Base-by-base conservation (phyloP, 2,329 filamentous ascomycete species). In the Dothideomycetes sp. region DNA sequence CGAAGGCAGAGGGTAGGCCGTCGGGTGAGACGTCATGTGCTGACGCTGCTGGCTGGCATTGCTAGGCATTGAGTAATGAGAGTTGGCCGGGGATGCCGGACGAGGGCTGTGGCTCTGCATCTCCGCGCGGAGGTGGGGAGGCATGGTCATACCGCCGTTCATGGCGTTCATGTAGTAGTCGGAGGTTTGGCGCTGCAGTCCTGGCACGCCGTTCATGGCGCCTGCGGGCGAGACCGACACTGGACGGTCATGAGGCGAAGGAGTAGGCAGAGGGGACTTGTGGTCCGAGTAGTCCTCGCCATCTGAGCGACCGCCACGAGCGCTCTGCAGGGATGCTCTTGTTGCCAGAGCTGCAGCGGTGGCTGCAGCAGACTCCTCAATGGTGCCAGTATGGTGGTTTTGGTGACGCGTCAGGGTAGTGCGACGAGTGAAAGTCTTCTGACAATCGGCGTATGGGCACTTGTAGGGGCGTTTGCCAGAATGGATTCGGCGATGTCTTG, bases 381-480 rank as follows among this genome's bases (percentile, higher is more conserved):
- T 84, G 0, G 88, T 95, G 31, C 89, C 91, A 15, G 84, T 93
- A 60, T 96, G 91, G 53, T 94, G 85, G 52, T 94, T 94, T 63
- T 95, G 87, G 58, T 98, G 91, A 37, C 91, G 79, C 2, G 89
- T 98, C 45, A 98, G 69, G 3, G 91, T 96, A 1, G 91, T 96
- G 48, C 89, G 82, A 42, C 91, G 81, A 8, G 91, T 98, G 56
- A 98, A 98, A 0, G 89, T 96, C 73, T 96, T 96, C 58, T 96
- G 88, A 62, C 91, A 98, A 60, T 95, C 88, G 44, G 87, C 88
- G 53, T 91, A 96, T 1, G 88, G 88, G 64, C 91, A 98, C 62
- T 94, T 94, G 69, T 96, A 98, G 1, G 91, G 91, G 36, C 91
- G 75, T 64, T 91, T 94, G 43, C 91, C 91, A 3, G 86, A 93